phyloP scores from a whole-genome alignment of 306 rosid genomes.

The Cicer yamashitae region DNA sequence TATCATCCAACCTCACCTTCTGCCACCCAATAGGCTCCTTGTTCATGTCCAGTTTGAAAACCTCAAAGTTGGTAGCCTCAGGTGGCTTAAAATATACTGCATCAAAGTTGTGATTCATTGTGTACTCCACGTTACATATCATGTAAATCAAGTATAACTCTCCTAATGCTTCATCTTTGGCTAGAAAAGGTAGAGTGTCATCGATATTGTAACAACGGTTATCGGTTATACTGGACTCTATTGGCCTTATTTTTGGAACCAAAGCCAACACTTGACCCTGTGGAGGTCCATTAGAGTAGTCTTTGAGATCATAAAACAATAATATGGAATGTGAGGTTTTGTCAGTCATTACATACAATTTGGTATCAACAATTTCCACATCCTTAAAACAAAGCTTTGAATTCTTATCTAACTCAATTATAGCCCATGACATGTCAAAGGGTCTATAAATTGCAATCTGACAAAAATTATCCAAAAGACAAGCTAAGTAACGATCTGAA shows the following conservation, averaged over 20 bases:
- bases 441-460: slow-evolving; percentile 7
- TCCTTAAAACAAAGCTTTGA: not conserved
- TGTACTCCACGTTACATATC: not conserved
- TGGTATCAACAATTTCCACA: not conserved
- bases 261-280: not conserved
- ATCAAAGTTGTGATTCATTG: too few relatives aligned
- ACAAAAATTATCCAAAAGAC: not conserved
- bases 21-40: not conserved
- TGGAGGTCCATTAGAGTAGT: not conserved
- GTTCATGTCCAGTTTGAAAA: not conserved
- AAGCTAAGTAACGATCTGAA: not conserved
- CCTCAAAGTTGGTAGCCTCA: not conserved
- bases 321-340: not conserved
- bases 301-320: slow-evolving; percentile 14
- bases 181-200: not conserved
- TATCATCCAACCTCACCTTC: not conserved
- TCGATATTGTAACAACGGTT: too few relatives aligned
- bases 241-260: not conserved
- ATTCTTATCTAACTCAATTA: not conserved
- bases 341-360: slow-evolving; percentile 8
- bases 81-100: not conserved
- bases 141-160: not conserved
- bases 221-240: not conserved
- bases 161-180: not conserved
- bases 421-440: not conserved